Evolutionary conservation across 441 rosid genomes (phyloP).

Genomic region (Pelargonium cotyledonis): DNA sequence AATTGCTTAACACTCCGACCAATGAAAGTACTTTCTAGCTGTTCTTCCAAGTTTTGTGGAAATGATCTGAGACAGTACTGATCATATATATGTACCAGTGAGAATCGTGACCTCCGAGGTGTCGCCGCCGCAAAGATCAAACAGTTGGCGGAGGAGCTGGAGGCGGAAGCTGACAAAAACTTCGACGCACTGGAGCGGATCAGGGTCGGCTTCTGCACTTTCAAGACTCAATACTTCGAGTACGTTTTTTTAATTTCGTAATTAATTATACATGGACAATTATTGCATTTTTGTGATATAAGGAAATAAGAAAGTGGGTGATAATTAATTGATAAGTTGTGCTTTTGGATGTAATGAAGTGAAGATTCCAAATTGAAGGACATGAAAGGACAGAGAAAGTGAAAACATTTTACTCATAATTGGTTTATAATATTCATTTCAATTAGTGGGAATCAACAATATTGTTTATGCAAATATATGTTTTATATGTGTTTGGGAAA

Average conservation of each 20-base stretch:
- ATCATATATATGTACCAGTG: background rate
- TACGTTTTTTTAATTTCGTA: background rate
- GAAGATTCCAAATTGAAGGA: constrained; percentile 2
- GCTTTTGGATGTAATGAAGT: background rate
- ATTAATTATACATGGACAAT: background rate
- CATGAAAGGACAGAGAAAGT: background rate
- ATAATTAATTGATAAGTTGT: background rate
- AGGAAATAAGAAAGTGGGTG: background rate
- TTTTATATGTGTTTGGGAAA: too few species aligned
- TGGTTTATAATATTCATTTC: background rate
- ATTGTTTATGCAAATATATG: too few species aligned
- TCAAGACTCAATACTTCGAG: constrained; percentile 7
- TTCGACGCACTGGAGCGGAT: background rate
- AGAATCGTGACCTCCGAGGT: background rate
- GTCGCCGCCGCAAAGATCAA: constrained; percentile 2
- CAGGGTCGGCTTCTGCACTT: background rate
- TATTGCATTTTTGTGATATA: background rate
- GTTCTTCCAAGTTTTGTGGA: too few species aligned
- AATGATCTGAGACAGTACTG: too few species aligned
- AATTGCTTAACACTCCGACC: background rate
- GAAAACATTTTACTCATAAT: background rate
- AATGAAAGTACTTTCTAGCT: too few species aligned
- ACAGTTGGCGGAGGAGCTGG: constrained; percentile 3
- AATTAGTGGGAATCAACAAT: background rate
- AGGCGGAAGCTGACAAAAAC: background rate